Base-by-base conservation (phyloP, 2,329 filamentous ascomycete genomes). In the Triangularia verruculosa region DNA sequence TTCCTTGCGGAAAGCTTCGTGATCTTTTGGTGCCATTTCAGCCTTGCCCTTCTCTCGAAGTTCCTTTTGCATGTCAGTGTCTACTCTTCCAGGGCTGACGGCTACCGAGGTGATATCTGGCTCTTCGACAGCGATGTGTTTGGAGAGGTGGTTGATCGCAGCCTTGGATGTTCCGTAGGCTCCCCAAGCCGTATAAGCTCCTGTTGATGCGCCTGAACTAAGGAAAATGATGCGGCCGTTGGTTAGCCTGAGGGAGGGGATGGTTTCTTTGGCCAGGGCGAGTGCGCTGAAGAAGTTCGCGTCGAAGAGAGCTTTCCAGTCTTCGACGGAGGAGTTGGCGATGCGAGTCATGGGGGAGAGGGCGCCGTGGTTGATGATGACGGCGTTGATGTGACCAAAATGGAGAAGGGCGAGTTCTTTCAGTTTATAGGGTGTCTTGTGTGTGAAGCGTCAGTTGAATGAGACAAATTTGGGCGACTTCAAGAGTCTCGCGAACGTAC, bases 41-140 rank as follows among this genome's bases (percentile, higher is more conserved):
- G 39, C 39, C 1, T 74, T 72, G 39, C 77, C 84, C 3, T 77
- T 74, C 55, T 93, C 88, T 58, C 95, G 82, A 63, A 99, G 85
- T 63, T 90, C 84, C n/a, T 83, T 83, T 75, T 97, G 93, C 93
- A 97, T 97, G 59, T 89, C 89, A 0, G 93, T 97, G 72, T 97
- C 90, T 7, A 96, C 89, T 54, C 91, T 86, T 2, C 93, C 93
- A 0, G 93, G 93, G 3, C 88, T 82, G 32, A 97, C 79, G 0
- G 91, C 82, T 0, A 97, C 78, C 12, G 86, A 88, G 0, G 85
- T 90, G 53, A 97, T 86, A 13, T 88, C 82, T 1, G 89, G 87
- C 75, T 97, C 93, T 73, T 97, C 93, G 1, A 83, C 82, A 0
- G 86, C 86, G 34, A 97, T 76, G 34, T 93, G 92, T 51, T 83